These are phyloP conservation scores for Rossbeevera mucosa DNA, from an alignment of 768 basidiomycete species.

Conservation along the genomic window DNA sequence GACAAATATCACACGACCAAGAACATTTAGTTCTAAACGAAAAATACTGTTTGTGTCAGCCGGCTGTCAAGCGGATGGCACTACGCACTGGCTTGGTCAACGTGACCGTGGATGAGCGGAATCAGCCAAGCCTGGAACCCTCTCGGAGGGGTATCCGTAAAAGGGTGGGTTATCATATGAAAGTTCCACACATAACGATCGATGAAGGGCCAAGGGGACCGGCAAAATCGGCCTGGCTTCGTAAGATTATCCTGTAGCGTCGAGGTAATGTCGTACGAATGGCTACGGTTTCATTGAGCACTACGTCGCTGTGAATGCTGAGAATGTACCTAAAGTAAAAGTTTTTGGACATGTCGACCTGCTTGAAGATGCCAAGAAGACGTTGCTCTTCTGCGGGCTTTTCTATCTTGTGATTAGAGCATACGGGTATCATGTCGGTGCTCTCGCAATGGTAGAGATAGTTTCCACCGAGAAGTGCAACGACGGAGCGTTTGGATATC, in stretches of 20 bases:
- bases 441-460: slow-evolving; percentile 95
- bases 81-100: slow-evolving; percentile 93
- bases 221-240: slow-evolving; percentile 41
- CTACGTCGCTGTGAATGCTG: background rate
- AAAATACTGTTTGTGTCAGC: background rate
- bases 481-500: slow-evolving; percentile 84
- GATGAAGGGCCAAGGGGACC: slow-evolving; percentile 63
- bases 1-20: slow-evolving; percentile 86
- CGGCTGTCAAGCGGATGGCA: background rate
- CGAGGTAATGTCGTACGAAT: slow-evolving; percentile 96
- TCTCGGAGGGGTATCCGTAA: slow-evolving; percentile 39
- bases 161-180: slow-evolving; percentile 72
- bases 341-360: slow-evolving; percentile 98
- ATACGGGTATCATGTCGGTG: slow-evolving; percentile 77
- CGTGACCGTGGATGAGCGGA: slow-evolving; percentile 91
- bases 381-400: slow-evolving; percentile 86
- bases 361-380: slow-evolving; percentile 86
- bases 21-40: slow-evolving; percentile 76
- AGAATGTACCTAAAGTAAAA: slow-evolving; percentile 86
- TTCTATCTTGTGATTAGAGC: slow-evolving; percentile 77
- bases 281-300: slow-evolving; percentile 41
- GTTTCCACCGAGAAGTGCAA: slow-evolving; percentile 91
- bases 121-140: slow-evolving; percentile 77
- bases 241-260: slow-evolving; percentile 90
- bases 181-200: slow-evolving; percentile 95